Evolutionary conservation across 176 grass and related monocot species (phyloP), one percentile per base, ranked within the genome.

Genomic region (sorghum (Sorghum bicolor)): DNA sequence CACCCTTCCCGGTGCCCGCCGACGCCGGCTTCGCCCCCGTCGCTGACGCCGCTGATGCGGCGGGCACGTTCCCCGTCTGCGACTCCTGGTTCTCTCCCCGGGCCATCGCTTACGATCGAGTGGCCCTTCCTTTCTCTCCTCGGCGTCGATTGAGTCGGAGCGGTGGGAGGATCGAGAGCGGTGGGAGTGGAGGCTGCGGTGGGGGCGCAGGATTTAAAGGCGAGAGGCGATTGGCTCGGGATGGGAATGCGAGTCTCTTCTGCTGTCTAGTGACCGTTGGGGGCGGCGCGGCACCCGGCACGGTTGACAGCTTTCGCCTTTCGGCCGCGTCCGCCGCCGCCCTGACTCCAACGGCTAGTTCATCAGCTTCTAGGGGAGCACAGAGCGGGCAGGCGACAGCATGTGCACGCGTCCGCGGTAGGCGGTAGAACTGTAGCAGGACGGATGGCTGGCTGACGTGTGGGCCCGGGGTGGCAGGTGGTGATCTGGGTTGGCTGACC

Each of bases 61-160:
- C 67, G 1, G 88, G 86, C 13, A 91, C 86, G 75, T 89, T 89
- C 79, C 77, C 79, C 78, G 92, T 85, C 84, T 89, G 86, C 67
- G 91, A 71, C 72, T 91, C 95, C 79, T 80, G 85, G 79, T 98
- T 98, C 89, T 93, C 95, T 43, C 91, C 79, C 22, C 75, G 67
- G 40, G 78, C 60, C 84, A 88, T 82, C 24, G 11, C 19, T 40
- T 8, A 1, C 39, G 43, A 50, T 74, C 16, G 70, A 20, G 41
- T 13, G 1, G 22, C 4, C 34, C 34, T 6, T 34, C 34, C 34
- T 2, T 34, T 34, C 9, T 14, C 37, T 74, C 5, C 15, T 19
- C 60, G 60, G 32, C 67, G 44, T 36, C 20, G 71, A 48, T 74
- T 30, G 37, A 41, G 37, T 78, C 15, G 13, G 4, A 25, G 36